Conservation (phyloP, 768 basidiomycete species). For the Jaapia argillacea region DNA sequence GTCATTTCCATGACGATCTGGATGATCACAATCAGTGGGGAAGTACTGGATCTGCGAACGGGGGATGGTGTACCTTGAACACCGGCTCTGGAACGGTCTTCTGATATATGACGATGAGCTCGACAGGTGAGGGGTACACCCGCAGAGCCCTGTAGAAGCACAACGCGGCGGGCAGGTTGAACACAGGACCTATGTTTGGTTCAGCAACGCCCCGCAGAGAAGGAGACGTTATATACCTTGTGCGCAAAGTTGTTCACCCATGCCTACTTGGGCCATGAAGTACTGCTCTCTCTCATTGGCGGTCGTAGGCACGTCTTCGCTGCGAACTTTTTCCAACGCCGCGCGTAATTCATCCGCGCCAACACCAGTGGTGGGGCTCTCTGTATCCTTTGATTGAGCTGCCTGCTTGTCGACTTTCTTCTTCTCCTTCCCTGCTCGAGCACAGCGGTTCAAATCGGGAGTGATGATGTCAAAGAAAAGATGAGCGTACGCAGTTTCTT, state of each 20-base stretch:
- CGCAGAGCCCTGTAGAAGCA: constrained; percentile 90
- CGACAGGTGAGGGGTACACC: constrained; percentile 91
- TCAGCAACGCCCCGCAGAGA: constrained; percentile 1
- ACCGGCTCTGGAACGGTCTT: constrained; percentile 76
- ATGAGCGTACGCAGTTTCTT: constrained; percentile 68
- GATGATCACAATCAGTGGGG: constrained; percentile 2
- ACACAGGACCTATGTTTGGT: constrained; percentile 51
- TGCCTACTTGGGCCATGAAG: constrained; percentile 84
- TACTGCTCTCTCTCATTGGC: constrained; percentile 77
- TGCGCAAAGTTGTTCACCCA: constrained; percentile 75
- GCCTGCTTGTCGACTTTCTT: constrained; percentile 73
- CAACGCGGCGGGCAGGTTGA: constrained; percentile 72
- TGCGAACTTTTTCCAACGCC: constrained; percentile 56
- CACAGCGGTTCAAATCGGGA: constrained; percentile 3
- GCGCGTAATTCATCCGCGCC: constrained; percentile 44
- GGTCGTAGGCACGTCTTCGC: constrained; percentile 57
- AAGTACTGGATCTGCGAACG: not conserved
- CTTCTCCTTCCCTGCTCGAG: constrained; percentile 72
- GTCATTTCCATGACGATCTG: constrained; percentile 77
- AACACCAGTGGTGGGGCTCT: constrained; percentile 16
- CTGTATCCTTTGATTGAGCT: constrained; percentile 32
- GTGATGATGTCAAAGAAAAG: constrained; percentile 6
- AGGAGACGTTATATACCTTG: constrained; percentile 44
- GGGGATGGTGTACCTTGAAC: constrained; percentile 49
- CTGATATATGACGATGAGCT: constrained; percentile 92